Evolutionary conservation across 169 alveolate genomes (phyloP).

Genomic region (Toxoplasma gondii): DNA sequence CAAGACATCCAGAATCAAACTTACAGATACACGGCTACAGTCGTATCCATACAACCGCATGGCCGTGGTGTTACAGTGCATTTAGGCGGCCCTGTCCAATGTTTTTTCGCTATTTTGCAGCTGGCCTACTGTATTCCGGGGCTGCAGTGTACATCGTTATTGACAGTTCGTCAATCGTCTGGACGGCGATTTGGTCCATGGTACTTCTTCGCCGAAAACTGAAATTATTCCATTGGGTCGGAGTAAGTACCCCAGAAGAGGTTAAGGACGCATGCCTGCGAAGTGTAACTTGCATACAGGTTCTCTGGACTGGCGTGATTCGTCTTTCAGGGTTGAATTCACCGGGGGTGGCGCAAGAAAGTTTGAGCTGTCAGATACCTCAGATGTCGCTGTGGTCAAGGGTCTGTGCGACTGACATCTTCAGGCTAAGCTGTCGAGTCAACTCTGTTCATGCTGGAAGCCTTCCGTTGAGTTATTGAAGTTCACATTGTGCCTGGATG

Average conservation of each 20-base stretch:
- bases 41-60: no score
- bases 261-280: not conserved
- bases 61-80: no score
- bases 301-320: not conserved
- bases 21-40: no score
- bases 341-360: not conserved
- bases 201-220: constrained; percentile 68
- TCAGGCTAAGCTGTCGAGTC: no score
- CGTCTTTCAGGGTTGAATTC: not conserved
- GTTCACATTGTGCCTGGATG: no score
- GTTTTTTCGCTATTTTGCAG: constrained; percentile 14
- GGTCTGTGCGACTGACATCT: no score
- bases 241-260: constrained; percentile 32
- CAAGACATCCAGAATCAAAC: no score
- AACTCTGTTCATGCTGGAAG: no score
- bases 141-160: constrained; percentile 75
- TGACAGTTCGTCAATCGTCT: constrained; percentile 75
- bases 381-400: no score
- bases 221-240: constrained; percentile 63
- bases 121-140: constrained; percentile 75
- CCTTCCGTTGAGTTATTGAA: no score
- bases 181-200: constrained; percentile 77
- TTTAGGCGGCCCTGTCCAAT: no score
- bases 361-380: no score
- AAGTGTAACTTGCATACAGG: not conserved